Evolutionary conservation across 176 grass and related monocot genomes (phyloP).

Genomic region (Tillandsia fasciculata): DNA sequence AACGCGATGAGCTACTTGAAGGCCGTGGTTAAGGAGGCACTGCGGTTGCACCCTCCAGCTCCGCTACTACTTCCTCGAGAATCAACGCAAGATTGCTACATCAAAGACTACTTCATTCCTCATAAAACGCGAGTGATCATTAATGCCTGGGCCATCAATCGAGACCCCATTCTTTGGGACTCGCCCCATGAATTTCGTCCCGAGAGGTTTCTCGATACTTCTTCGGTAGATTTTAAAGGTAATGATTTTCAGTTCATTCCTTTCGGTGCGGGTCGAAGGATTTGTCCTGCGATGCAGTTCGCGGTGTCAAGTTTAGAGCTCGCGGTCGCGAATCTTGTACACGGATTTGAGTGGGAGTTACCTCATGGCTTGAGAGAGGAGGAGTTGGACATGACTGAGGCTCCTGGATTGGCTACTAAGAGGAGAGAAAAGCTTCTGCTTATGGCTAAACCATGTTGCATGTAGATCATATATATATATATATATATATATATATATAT

Average conservation of each 20-base stretch:
- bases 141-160: constrained; percentile 26
- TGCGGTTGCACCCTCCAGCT: constrained; percentile 28
- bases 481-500: too few species aligned
- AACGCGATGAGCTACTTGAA: constrained; percentile 24
- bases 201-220: constrained; percentile 18
- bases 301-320: constrained; percentile 14
- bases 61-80: constrained; percentile 27
- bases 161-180: constrained; percentile 25
- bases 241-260: constrained; percentile 16
- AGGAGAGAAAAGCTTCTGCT: constrained; percentile 12
- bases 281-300: constrained; percentile 26
- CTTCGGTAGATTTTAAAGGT: not conserved
- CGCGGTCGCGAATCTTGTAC: constrained; percentile 15
- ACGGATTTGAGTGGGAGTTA: constrained; percentile 18
- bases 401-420: constrained; percentile 12
- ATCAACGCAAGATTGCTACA: constrained; percentile 15
- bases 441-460: constrained; percentile 9
- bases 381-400: constrained; percentile 17
- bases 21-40: constrained; percentile 21
- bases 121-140: constrained; percentile 23
- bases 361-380: constrained; percentile 16
- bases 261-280: constrained; percentile 19
- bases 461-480: too few species aligned
- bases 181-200: constrained; percentile 18
- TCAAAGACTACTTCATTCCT: constrained; percentile 20